Evolutionary conservation across 1,284 basidiomycete genomes (phyloP), one percentile per base, ranked within the genome.

Genomic region (Vanrija humicola): DNA sequence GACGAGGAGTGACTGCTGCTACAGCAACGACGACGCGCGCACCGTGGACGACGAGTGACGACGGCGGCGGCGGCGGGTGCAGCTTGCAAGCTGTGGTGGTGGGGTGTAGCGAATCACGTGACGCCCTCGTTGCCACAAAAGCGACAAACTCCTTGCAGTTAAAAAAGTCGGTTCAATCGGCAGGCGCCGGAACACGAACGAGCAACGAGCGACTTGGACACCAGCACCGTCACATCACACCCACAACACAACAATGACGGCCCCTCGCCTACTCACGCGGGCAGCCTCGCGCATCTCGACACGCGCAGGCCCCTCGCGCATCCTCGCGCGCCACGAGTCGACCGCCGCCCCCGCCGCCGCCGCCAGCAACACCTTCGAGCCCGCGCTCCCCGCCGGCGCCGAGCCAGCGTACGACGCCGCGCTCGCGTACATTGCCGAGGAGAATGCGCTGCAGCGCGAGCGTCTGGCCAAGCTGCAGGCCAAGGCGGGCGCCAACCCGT

Each of bases 381-480:
- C 70, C 10, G 67, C 69, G 38, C 59, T 77, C 42, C 64, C 69
- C n/a, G 48, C 57, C 15, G 73, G 75, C 26, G 48, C 52, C 18
- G 67, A 67, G 18, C 64, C 68, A 28, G 74, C 73, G 10, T 77
- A 77, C 67, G 74, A 77, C 55, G 63, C 62, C 12, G 72, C 75
- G 8, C 65, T 77, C 43, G 59, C 61, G 16, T 73, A 63, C 55
- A 63, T 77, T 28, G 53, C 45, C 3, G 45, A 52, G 52, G 50
- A 58, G 44, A 52, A 48, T 12, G 55, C 52, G 3, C 10, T 16
- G 19, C 14, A 18, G 42, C 52, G 28, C 7, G 25, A 47, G 38
- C 46, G 46, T 23, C 49, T 54, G 16, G 46, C 54, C 16, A 38
- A 46, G 5, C 21, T 51, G 6, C 44, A 28, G 25, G 52, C 52